phyloP scores from a whole-genome alignment of 2,329 filamentous ascomycete genomes.

The Lecanicillium sp. region DNA sequence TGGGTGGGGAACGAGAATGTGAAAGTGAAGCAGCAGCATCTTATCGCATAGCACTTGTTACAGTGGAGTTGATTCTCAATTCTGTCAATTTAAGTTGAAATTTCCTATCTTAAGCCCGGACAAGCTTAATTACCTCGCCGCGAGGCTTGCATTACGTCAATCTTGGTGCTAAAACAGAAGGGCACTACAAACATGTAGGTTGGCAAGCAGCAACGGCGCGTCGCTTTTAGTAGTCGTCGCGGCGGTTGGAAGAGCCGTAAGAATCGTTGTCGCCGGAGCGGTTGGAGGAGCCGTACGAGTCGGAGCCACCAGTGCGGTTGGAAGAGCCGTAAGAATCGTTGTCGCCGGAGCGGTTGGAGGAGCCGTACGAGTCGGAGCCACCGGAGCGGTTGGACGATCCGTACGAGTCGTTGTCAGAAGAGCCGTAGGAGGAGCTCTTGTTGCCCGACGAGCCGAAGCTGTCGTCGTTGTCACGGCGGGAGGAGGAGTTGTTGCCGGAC shows the following conservation, averaged over 20 bases:
- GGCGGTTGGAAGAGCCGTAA: constrained; percentile 17
- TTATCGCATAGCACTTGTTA: neutral
- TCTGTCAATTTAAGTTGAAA: neutral
- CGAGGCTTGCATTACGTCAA: neutral
- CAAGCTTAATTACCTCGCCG: neutral
- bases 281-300: constrained; percentile 18
- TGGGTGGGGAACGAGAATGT: too few relatives aligned
- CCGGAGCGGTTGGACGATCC: constrained; percentile 5
- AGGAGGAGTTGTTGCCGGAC: constrained; percentile 21
- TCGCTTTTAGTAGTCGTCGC: neutral
- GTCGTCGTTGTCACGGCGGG: constrained; percentile 18
- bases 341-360: constrained; percentile 19
- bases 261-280: constrained; percentile 16
- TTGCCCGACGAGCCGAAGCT: constrained; percentile 16
- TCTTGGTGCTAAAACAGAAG: too few relatives aligned
- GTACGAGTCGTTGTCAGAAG: constrained; percentile 27
- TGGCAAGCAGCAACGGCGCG: neutral
- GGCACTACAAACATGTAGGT: too few relatives aligned
- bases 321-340: constrained; percentile 11
- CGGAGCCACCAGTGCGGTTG: constrained; percentile 12
- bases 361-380: constrained; percentile 14
- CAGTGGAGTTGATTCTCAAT: neutral
- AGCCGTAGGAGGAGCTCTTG: constrained; percentile 11
- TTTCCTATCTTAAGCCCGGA: neutral
- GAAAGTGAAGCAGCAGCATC: neutral